Percentiles rank a stretch among this genome's conserved stretches.
These are phyloP conservation scores for Starmera pachycereana DNA, from an alignment of 805 yeast genomes.

Conservation along the genomic window DNA sequence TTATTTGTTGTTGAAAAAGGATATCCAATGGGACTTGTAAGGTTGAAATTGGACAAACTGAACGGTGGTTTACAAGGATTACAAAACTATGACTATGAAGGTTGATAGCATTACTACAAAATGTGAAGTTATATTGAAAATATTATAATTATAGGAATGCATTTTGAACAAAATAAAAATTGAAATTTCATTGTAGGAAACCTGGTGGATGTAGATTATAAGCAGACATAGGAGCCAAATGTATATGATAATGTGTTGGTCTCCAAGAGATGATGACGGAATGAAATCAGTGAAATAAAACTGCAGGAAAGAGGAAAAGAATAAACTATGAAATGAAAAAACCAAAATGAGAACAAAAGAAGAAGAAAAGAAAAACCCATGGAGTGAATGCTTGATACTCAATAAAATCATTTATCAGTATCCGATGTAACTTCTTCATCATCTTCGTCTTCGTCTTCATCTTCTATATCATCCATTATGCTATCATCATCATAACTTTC, in stretches of 20 bases:
- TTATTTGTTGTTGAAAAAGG: conserved; percentile 13
- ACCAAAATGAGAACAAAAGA: neutral
- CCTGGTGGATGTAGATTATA: too few relatives aligned
- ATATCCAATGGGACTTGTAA: conserved; percentile 16
- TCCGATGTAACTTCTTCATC: conserved; percentile 30
- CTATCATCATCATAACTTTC: conserved; percentile 51
- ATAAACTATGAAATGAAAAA: neutral
- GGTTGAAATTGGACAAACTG: conserved; percentile 9
- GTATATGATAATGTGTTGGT: too few relatives aligned
- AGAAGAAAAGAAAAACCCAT: neutral
- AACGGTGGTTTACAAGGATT: conserved; percentile 6
- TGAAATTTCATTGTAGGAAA: too few relatives aligned
- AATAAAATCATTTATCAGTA: conserved; percentile 18
- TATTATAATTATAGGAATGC: too few relatives aligned
- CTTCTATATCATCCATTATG: conserved; percentile 40
- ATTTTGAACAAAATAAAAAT: too few relatives aligned
- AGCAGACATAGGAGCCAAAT: too few relatives aligned
- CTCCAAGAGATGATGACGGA: too few relatives aligned
- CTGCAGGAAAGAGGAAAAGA: neutral
- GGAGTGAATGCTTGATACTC: neutral
- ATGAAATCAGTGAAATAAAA: too few relatives aligned
- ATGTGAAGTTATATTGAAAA: neutral
- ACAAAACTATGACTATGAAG: conserved; percentile 11
- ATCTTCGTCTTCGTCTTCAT: conserved; percentile 46
- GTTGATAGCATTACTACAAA: neutral